A percentile compares a stretch with the other conserved stretches of the same genome.
phyloP scores from a whole-genome alignment of 768 basidiomycete genomes.

The Hypholoma fasciculare region DNA sequence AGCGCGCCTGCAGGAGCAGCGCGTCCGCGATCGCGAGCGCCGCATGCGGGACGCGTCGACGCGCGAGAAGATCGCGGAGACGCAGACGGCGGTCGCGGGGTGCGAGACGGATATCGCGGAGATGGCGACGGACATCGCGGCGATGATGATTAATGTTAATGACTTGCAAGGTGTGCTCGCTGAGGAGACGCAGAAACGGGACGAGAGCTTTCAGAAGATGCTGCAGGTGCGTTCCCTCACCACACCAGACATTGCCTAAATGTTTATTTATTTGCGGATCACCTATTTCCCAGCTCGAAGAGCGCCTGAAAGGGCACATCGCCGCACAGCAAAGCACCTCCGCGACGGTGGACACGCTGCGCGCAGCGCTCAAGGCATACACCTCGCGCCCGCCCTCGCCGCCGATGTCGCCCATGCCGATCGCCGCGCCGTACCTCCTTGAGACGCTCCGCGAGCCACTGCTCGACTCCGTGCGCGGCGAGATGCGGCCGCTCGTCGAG shows the following conservation, averaged over 20 bases:
- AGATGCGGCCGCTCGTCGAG: slow-evolving; percentile 16
- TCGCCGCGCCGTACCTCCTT: slow-evolving; percentile 16
- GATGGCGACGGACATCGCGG: neutral
- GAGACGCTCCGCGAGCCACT: slow-evolving; percentile 18
- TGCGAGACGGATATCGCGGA: neutral
- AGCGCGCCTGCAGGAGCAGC: slow-evolving; percentile 4
- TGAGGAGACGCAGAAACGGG: neutral
- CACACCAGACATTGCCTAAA: neutral
- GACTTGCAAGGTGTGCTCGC: neutral
- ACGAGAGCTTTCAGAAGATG: neutral
- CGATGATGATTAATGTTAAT: neutral
- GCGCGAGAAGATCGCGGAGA: neutral
- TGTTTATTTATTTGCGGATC: neutral
- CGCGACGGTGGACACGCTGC: neutral
- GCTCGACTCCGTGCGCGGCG: slow-evolving; percentile 8
- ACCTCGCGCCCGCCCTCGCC: slow-evolving; percentile 14
- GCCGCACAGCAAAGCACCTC: neutral
- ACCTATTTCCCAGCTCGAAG: neutral
- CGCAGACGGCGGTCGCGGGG: neutral
- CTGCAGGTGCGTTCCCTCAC: neutral
- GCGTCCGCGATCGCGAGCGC: neutral
- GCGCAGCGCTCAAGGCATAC: slow-evolving; percentile 22
- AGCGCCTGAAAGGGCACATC: neutral
- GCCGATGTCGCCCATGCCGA: slow-evolving; percentile 5
- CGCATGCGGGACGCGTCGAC: neutral